phyloP scores from a whole-genome alignment of 257 asterid genomes.

The Solanum chiquidenum region DNA sequence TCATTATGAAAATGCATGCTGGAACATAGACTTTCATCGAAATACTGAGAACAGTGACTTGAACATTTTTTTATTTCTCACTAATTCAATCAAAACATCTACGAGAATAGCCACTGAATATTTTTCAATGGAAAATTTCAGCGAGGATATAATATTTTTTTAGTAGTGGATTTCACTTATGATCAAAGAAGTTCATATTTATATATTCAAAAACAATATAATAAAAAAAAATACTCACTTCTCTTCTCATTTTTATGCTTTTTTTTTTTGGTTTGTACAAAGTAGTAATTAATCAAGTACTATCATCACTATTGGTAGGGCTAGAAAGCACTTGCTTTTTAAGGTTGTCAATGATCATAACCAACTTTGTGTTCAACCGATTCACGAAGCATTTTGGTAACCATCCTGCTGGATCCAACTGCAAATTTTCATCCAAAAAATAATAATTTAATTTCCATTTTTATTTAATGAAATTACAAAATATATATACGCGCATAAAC shows the following conservation, averaged over 20 bases:
- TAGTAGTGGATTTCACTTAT: neutral
- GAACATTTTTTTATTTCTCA: too few species aligned
- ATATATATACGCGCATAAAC: neutral
- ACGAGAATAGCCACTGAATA: too few species aligned
- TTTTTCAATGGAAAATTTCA: too few species aligned
- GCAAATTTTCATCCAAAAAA: conserved; percentile 3
- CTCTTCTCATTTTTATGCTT: neutral
- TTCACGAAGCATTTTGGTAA: conserved; percentile 85
- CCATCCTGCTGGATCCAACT: conserved; percentile 98
- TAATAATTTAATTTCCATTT: neutral
- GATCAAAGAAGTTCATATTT: neutral
- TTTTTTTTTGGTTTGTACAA: neutral
- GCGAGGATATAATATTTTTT: too few species aligned
- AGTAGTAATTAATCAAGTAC: conserved; percentile 23
- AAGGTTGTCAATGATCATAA: conserved; percentile 89
- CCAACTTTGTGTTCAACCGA: conserved; percentile 72
- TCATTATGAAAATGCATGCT: fast-evolving
- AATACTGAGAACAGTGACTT: neutral
- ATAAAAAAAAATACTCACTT: neutral
- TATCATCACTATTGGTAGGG: conserved; percentile 28
- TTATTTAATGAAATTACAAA: neutral
- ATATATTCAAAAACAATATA: neutral
- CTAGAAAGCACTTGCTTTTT: conserved; percentile 71
- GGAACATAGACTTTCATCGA: neutral
- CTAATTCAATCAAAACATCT: too few species aligned